A percentile compares a stretch with the other conserved stretches of the same genome.
Evolutionary conservation across 2,329 filamentous ascomycete species (phyloP).

Genomic region (Thelonectria rubi): DNA sequence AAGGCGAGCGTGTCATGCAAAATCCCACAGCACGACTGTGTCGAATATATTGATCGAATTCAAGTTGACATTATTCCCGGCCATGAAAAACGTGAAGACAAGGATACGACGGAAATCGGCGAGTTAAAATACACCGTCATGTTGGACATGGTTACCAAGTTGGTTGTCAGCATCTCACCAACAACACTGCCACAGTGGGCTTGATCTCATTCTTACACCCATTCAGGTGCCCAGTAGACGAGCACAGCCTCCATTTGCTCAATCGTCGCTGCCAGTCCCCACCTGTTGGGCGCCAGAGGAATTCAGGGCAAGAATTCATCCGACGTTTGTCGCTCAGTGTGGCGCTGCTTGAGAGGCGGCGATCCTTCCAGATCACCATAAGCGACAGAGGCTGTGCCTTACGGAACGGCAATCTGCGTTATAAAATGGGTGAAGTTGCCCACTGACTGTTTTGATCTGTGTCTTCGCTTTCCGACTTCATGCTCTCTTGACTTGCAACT

Average conservation of each 20-base stretch:
- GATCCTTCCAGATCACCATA: neutral
- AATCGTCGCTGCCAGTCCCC: neutral
- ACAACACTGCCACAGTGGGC: neutral
- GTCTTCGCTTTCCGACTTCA: too few species aligned
- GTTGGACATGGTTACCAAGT: neutral
- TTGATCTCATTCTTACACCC: too few species aligned
- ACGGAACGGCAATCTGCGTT: neutral
- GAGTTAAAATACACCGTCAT: neutral
- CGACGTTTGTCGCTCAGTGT: neutral
- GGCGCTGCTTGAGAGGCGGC: neutral
- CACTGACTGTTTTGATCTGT: neutral
- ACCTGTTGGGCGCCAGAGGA: neutral
- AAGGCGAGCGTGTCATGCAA: slow-evolving; percentile 1
- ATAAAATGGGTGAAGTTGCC: neutral
- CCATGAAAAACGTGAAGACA: neutral
- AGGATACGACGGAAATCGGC: neutral
- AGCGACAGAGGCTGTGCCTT: neutral
- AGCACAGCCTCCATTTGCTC: neutral
- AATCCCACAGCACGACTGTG: neutral
- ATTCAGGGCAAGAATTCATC: neutral
- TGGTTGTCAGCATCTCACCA: neutral
- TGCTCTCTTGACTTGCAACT: too few species aligned
- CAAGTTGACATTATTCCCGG: neutral
- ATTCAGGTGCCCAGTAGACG: neutral
- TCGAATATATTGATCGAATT: neutral